A percentile compares a stretch with the other conserved stretches of the same genome.
These are phyloP conservation scores for Fusarium sp. DNA, from an alignment of 2,329 filamentous ascomycete genomes.

Conservation along the genomic window DNA sequence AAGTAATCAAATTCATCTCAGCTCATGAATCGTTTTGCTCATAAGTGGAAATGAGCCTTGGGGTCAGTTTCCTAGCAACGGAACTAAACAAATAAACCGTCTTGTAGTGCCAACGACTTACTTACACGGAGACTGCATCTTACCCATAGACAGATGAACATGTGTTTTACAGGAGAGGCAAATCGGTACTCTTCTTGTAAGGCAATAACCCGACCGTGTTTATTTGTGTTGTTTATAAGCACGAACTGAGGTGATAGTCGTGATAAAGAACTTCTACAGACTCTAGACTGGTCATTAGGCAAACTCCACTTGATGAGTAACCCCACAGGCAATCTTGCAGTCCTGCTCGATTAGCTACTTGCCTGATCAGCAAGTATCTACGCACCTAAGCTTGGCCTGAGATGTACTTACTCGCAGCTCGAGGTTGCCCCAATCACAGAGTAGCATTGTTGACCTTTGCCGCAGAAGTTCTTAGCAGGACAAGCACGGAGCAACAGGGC, in stretches of 20 bases:
- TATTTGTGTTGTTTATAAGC: neutral
- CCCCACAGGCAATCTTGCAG: slow-evolving; percentile 37
- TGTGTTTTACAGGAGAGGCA: neutral
- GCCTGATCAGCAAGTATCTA: slow-evolving; percentile 25
- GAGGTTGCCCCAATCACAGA: slow-evolving; percentile 41
- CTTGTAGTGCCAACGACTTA: neutral
- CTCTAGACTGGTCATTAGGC: slow-evolving; percentile 1
- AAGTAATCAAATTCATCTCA: neutral
- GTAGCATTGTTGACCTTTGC: slow-evolving; percentile 28
- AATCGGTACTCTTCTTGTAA: neutral
- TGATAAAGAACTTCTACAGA: neutral
- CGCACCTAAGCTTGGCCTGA: slow-evolving; percentile 4
- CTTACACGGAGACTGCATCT: neutral
- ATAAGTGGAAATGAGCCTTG: slow-evolving; percentile 14
- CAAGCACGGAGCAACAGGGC: slow-evolving; percentile 27
- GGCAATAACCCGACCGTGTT: neutral
- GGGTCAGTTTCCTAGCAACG: slow-evolving; percentile 24
- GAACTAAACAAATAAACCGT: slow-evolving; percentile 10
- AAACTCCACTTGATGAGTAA: slow-evolving; percentile 24
- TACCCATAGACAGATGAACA: neutral
- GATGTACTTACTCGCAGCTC: slow-evolving; percentile 31
- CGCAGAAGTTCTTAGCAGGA: slow-evolving; percentile 14
- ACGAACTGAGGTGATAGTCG: no score
- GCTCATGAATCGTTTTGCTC: slow-evolving; percentile 7
- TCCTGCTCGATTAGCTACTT: neutral